Evolutionary conservation across 192 early-diverging fungal genomes (phyloP), one percentile per base, ranked within the genome.

Genomic region (Entomortierella beljakovae): DNA sequence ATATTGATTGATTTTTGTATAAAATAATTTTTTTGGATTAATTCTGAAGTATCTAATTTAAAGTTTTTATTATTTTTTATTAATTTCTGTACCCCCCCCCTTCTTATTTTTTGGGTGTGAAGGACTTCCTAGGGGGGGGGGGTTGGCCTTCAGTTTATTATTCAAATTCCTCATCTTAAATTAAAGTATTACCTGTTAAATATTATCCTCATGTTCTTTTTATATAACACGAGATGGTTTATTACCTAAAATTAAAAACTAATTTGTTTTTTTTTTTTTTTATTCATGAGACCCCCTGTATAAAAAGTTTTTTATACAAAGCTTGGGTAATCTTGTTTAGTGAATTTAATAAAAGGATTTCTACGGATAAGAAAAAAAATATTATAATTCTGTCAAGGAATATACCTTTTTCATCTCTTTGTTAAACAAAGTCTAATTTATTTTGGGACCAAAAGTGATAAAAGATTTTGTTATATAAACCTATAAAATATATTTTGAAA

Each of bases 401-500:
- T 67, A 57, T 57, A 57, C 54, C 54, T 67, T 67, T 56, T 67
- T 67, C 54, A 67, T 67, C 57, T n/a, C n/a, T 64, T 64, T 26
- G 23, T 46, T 28, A 33, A 28, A 57, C 23, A 67, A 57, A 57
- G 54, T 49, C 43, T 67, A 38, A 40, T 46, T 54, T 28, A 50
- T 46, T 65, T 65, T 40, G 50, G 20, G 40, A 25, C 49, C 49
- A 33, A 67, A 42, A 55, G 49, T 28, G 25, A 67, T 26, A 35
- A 28, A 57, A 67, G 53, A 57, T 43, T 57, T 49, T 57, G 53
- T 53, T 49, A 67, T 67, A 67, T 57, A 57, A 55, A 67, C 37
- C 56, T 23, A 57, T 42, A 42, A 42, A 42, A 57, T 23, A 48
- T 67, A 67, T 80, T 80, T 85, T 86, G 84, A 86, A 83, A 86